Percentiles rank a stretch among this genome's conserved stretches.
Conservation (phyloP, 495 filamentous ascomycete genomes). For the Aspergillus avenaceus region DNA sequence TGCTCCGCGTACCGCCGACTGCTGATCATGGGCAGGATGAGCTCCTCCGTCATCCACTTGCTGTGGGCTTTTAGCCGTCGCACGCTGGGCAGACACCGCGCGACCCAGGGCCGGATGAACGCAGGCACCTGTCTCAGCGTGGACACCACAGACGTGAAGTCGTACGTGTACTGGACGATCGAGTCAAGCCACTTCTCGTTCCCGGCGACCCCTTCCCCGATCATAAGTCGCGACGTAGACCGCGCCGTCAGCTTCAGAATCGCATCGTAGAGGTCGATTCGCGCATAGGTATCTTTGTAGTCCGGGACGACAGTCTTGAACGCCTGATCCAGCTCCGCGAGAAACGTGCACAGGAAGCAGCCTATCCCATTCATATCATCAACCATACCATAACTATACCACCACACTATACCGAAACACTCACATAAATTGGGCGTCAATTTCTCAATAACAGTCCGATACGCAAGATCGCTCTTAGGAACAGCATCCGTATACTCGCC, state of each 20-base stretch:
- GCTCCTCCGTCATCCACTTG: conserved; percentile 19
- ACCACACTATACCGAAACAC: too few species aligned
- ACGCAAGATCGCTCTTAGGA: conserved; percentile 20
- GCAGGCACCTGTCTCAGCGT: conserved; percentile 31
- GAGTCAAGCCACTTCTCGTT: conserved; percentile 52
- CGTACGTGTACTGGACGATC: conserved; percentile 50
- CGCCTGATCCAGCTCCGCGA: conserved; percentile 26
- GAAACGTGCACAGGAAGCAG: too few species aligned
- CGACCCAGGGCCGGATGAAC: conserved; percentile 30
- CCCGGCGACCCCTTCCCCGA: conserved; percentile 48
- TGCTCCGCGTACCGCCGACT: conserved; percentile 19
- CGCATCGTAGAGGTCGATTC: conserved; percentile 20
- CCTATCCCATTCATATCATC: too few species aligned
- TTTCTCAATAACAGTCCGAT: conserved; percentile 20
- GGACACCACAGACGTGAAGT: conserved; percentile 33
- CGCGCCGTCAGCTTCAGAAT: conserved; percentile 46
- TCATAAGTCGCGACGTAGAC: conserved; percentile 53
- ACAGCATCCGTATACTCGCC: conserved; percentile 30
- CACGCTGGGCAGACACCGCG: conserved; percentile 26
- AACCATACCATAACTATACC: too few species aligned
- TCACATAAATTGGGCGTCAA: conserved; percentile 25
- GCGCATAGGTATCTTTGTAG: conserved; percentile 24
- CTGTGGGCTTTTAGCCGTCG: conserved; percentile 20
- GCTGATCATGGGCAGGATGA: conserved; percentile 29
- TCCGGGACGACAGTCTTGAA: conserved; percentile 21